Percentiles rank a stretch among this genome's conserved stretches.
phyloP scores from a whole-genome alignment of 2,329 filamentous ascomycete species.

The Clonostachys rosea region DNA sequence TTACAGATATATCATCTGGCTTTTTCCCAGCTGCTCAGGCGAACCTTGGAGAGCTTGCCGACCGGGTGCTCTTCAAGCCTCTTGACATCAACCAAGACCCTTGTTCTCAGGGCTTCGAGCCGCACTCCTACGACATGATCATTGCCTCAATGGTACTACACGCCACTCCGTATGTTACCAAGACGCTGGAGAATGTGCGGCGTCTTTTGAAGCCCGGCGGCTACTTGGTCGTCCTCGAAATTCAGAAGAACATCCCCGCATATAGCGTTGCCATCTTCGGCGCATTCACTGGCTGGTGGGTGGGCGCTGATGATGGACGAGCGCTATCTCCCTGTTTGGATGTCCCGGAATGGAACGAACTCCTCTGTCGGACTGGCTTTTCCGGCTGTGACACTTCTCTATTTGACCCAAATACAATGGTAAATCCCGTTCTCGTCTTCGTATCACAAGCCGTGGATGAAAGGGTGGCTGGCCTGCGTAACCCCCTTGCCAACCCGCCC shows the following conservation, averaged over 20 bases:
- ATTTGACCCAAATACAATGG: no score
- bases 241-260: constrained; percentile 11
- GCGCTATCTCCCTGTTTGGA: constrained; percentile 4
- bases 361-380: constrained; percentile 4
- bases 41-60: no score
- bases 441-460: no score
- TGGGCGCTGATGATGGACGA: constrained; percentile 16
- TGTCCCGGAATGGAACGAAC: constrained; percentile 4
- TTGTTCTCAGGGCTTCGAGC: constrained; percentile 17
- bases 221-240: constrained; percentile 16
- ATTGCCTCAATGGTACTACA: constrained; percentile 1
- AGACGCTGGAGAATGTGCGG: constrained; percentile 1
- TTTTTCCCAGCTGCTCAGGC: constrained; percentile 21
- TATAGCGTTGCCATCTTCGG: constrained; percentile 18
- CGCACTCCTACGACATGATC: not conserved
- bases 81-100: constrained; percentile 17
- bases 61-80: constrained; percentile 8
- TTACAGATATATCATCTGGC: constrained; percentile 34
- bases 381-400: no score
- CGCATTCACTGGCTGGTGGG: constrained; percentile 29
- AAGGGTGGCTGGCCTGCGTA: no score
- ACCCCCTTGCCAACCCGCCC: no score
- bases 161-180: not conserved
- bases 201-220: constrained; percentile 4
- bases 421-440: no score